Evolutionary conservation across 148 eudicot genomes (phyloP), one percentile per base, ranked within the genome.

Genomic region (Oxyria digyna): DNA sequence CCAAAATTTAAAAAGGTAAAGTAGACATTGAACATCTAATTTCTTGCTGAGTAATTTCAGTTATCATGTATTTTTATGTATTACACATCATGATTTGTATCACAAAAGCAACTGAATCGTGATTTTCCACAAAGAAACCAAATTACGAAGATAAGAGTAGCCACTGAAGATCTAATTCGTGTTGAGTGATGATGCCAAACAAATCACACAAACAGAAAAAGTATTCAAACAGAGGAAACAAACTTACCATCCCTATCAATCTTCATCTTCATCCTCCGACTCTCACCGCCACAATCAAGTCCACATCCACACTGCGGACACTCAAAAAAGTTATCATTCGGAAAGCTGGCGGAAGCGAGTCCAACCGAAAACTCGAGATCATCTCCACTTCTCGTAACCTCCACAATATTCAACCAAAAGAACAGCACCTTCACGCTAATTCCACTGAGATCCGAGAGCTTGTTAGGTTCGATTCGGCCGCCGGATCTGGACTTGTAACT

Each of bases 371-470:
- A 67, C 18, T 71, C 57, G 21, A 88, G 79, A 1, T 79, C 72
- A 26, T 88, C 95, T 13, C 76, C 95, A 11, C 11, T 45, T 21
- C 85, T 74, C 40, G 50, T 75, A 3, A 85, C 87, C 73, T 88
- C 85, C 24, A 85, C 90, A 35, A 88, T 85, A n/a, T 86, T 82
- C 6, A 86, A 68, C 95, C 88, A 85, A 7, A 88, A 8, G 27
- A 88, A 77, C 14, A 82, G 71, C 3, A 88, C 78, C 62, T 85
- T 85, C 0, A 88, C 95, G 38, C 77, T 82, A 0, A 88, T 73
- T 0, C 95, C 95, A n/a, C 46, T 75, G 6, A 88, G 79, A 33
- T 78, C 74, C 1, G 81, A 72, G 13, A 88, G 79, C 80, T 74
- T 81, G 27, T 75, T 79, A 26, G 74, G 69, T 5, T 78, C 41